Base-by-base conservation (phyloP, 257 asterid species). In the Perilla frutescens region DNA sequence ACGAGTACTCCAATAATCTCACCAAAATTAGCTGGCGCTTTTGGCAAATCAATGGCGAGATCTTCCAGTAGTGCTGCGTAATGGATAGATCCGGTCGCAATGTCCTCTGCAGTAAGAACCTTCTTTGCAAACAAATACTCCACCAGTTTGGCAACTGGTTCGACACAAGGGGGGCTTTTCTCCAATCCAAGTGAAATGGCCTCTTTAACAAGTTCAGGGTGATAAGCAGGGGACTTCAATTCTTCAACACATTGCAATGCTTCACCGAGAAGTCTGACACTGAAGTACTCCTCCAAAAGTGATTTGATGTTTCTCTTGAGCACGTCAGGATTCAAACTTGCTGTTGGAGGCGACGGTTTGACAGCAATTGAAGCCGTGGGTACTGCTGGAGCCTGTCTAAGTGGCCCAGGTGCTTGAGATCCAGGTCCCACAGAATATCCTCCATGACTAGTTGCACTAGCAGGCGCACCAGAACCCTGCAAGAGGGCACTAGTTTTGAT, bases 41-140 rank as follows among this genome's bases (percentile, higher is more conserved):
- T 95, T 1, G 99, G 99, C 29, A 95, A 74, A 76, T 95, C 99
- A 34, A 95, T 89, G 70, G 93, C 97, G 0, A 95, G 86, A 68
- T 95, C 99, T 70, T 90, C 98, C 77, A 92, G 75, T 56, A 80
- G 8, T 1, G 80, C 83, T 0, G 93, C 92, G 36, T 85, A 95
- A 8, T 34, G 72, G 32, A 81, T 70, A 45, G 84, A 88, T 14
- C 98, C 99, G 0, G 82, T 47, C 6, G 20, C 63, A 31, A 90
- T 72, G 66, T 92, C 96, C 36, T 8, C 74, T 1, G 80, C 41
- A 4, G 62, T 82, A 10, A 95, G 26, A 70, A 89, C 89, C 65
- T 85, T 86, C 81, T 87, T 85, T 2, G 75, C 50, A n/a, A 83
- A 60, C 82, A 95, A 76, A 82, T 92, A 75, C 41, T 75, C 89